Evolutionary conservation across 441 rosid species (phyloP), one percentile per base, ranked within the genome.

Genomic region (Kokia cookei): DNA sequence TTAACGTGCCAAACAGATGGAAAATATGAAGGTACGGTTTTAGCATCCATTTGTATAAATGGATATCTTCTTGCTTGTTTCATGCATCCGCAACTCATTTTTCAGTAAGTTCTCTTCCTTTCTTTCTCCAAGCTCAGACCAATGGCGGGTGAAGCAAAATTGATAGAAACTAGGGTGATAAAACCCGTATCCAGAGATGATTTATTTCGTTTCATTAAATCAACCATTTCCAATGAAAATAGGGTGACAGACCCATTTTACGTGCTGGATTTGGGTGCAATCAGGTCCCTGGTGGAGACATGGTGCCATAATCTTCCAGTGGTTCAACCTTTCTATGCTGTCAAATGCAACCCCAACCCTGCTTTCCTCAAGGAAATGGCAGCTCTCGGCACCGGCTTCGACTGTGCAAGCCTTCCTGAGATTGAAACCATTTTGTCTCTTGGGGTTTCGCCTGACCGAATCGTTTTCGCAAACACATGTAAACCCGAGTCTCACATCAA

Each of bases 311-410:
- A 51, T 11, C 84, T 84, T 29, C 84, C 84, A 9, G 73, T 42
- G 73, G 84, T 80, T 24, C 77, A 24, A 7, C 78, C 87, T 0
- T 84, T 78, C 61, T 82, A 80, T 15, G 85, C 85, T 7, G 85
- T 84, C 73, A 84, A 82, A 73, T 82, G 87, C 78, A 84, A 84
- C 60, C 84, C 82, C 0, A 76, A 73, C 9, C 77, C 73, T 0
- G 66, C 73, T 55, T 67, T 84, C 17, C 78, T 82, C 9, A 78
- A 73, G 9, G 17, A 77, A 11, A 27, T 82, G 32, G 87, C 82
- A 0, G 64, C 77, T 24, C 74, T 76, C 0, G 85, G 87, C 65
- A 58, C 76, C 6, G 59, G 72, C 68, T 84, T 82, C 10, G 87
- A 84, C 60, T 82, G 87, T 11, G 82, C 85, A 2, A 82, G 82